phyloP scores from a whole-genome alignment of 371 early-diverging fungal genomes.

The Dentiscutata heterogama region DNA sequence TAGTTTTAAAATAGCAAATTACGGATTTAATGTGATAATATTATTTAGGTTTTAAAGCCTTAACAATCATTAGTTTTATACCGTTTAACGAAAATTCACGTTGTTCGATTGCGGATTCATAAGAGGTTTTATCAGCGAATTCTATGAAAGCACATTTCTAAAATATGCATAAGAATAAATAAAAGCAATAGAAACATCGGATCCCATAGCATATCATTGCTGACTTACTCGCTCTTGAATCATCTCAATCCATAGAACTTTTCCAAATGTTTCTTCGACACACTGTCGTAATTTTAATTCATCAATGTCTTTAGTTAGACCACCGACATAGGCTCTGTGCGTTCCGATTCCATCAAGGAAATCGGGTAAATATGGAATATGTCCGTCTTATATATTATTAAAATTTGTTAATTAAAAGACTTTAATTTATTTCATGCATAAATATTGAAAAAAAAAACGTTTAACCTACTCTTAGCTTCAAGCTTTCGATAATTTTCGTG shows the following conservation, averaged over 20 bases:
- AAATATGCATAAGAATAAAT: not conserved
- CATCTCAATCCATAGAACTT: not conserved
- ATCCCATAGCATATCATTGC: not conserved
- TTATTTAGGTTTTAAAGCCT: conserved; percentile 2
- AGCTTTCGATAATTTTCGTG: too few relatives aligned
- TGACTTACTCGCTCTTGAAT: not conserved
- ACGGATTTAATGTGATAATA: not conserved
- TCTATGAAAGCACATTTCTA: not conserved
- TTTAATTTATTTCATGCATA: too few relatives aligned
- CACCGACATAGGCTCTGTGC: not conserved
- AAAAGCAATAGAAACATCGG: not conserved
- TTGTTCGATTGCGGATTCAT: not conserved
- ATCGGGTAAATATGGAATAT: too few relatives aligned
- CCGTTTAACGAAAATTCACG: not conserved
- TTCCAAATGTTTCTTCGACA: not conserved
- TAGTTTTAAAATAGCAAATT: too few relatives aligned
- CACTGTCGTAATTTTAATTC: not conserved
- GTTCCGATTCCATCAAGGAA: not conserved
- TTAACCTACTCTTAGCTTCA: too few relatives aligned
- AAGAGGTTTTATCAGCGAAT: not conserved
- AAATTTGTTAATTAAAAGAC: too few relatives aligned
- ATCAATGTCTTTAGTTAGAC: not conserved
- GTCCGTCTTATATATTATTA: too few relatives aligned
- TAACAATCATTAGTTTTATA: not conserved
- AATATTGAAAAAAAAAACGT: too few relatives aligned